Evolutionary conservation across 2,329 filamentous ascomycete species (phyloP).

Genomic region (Fusarium dimerum): DNA sequence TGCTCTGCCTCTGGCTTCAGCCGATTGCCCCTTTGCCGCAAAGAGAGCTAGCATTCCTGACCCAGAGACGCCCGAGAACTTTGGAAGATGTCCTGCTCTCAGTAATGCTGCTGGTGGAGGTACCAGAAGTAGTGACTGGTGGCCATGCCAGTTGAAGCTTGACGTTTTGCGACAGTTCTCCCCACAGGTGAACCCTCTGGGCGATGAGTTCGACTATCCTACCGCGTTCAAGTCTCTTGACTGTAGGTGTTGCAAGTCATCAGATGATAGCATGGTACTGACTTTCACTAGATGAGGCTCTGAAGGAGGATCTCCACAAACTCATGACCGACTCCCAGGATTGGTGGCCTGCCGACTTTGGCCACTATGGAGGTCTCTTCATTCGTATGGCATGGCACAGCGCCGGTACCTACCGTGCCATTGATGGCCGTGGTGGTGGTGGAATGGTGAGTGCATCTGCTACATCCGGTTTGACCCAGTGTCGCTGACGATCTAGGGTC

Average conservation of each 20-base stretch:
- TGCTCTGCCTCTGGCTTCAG: slow-evolving; percentile 17
- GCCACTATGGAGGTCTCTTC: slow-evolving; percentile 79
- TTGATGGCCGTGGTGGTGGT: slow-evolving; percentile 73
- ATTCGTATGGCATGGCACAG: slow-evolving; percentile 82
- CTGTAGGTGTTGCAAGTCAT: slow-evolving; percentile 42
- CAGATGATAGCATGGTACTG: slow-evolving; percentile 25
- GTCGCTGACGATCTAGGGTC: slow-evolving; percentile 45
- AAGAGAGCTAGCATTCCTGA: slow-evolving; percentile 13
- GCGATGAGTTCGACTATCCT: slow-evolving; percentile 69
- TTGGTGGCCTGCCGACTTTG: slow-evolving; percentile 82
- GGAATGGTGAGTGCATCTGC: slow-evolving; percentile 46
- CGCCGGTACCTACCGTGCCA: slow-evolving; percentile 75
- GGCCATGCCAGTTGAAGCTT: slow-evolving; percentile 68
- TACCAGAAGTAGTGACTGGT: slow-evolving; percentile 71
- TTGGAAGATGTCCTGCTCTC: slow-evolving; percentile 17
- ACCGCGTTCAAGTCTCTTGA: slow-evolving; percentile 68
- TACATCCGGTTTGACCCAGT: not conserved
- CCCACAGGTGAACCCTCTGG: slow-evolving; percentile 62
- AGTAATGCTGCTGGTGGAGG: slow-evolving; percentile 59
- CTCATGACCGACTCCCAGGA: slow-evolving; percentile 79
- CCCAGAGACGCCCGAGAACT: slow-evolving; percentile 18
- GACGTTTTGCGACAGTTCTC: slow-evolving; percentile 75
- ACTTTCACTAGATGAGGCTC: slow-evolving; percentile 40
- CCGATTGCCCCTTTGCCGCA: slow-evolving; percentile 19
- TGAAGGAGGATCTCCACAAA: slow-evolving; percentile 73